Evolutionary conservation across 2,329 filamentous ascomycete genomes (phyloP).

Genomic region (Cercospora canescens): DNA sequence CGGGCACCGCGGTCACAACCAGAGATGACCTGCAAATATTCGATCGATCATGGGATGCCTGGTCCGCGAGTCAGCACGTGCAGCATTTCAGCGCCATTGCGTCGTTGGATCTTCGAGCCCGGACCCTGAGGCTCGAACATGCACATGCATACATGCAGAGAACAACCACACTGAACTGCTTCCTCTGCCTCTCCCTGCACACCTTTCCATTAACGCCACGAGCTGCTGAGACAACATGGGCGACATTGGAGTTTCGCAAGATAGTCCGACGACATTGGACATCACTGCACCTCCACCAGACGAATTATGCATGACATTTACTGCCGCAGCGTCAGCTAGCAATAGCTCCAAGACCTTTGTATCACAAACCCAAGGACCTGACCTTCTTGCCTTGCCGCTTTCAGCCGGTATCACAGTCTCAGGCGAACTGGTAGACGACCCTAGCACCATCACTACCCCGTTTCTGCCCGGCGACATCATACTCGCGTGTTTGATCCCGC

Average conservation of each 20-base stretch:
- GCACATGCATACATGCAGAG: conserved; percentile 3
- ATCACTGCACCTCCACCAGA: conserved; percentile 10
- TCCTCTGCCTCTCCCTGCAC: neutral
- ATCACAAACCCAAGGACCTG: conserved; percentile 7
- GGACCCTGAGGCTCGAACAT: conserved; percentile 10
- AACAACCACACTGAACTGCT: conserved; percentile 12
- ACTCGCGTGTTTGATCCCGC: conserved; percentile 11
- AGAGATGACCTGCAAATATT: conserved; percentile 1
- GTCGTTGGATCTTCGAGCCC: conserved; percentile 5
- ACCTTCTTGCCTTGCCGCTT: conserved; percentile 9
- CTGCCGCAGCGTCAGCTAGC: conserved; percentile 11
- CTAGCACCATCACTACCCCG: conserved; percentile 12
- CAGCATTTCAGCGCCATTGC: conserved; percentile 10
- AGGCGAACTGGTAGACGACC: conserved; percentile 12
- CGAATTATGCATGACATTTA: conserved; percentile 16
- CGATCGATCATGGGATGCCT: conserved; percentile 13
- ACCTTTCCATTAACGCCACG: neutral
- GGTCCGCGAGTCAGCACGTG: conserved; percentile 13
- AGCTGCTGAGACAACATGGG: neutral
- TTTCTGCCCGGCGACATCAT: conserved; percentile 15
- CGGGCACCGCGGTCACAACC: neutral
- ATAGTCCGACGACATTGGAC: conserved; percentile 14
- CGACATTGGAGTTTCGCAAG: conserved; percentile 1
- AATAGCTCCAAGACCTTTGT: conserved; percentile 12
- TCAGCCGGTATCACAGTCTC: conserved; percentile 12